Base-by-base conservation (phyloP, 441 rosid species). In the Gossypium trilobum region DNA sequence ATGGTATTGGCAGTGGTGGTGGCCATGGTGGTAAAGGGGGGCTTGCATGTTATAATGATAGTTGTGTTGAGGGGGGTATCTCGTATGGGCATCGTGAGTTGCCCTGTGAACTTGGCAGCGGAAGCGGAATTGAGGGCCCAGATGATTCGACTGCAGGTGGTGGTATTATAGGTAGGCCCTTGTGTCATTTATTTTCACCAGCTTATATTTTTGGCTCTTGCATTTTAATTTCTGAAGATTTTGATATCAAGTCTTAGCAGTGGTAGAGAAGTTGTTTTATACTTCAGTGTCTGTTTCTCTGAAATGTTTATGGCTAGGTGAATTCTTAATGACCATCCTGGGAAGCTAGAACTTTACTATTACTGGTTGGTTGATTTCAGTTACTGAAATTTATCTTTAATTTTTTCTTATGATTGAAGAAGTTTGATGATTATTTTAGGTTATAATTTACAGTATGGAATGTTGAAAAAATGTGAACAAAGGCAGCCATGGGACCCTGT, bases 1-100 rank as follows among this genome's bases (percentile, higher is more conserved):
- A 85, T 82, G 96, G 97, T 71, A 71, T 87, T 74, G 92, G 98
- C 60, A 90, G 98, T 82, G 99, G 98, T 73, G 99, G 89, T 57
- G 99, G 99, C 76, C 98, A 96, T 88, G 98, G 99, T 78, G 99
- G 98, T 77, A 83, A 76, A 81, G 99, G 99, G 44, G 99, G 99
- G 48, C 63, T 65, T 75, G 97, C 85, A 73, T 96, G 94, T 82
- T 87, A 83, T 77, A 84, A 86, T 70, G 76, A 25, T 79, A 84
- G 71, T 66, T 92, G 89, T 54, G 74, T 87, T 59, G 86, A 75
- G 22, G 99, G 99, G 72, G 99, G 99, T 67, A 79, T 77, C 72
- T 79, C 92, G 23, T 93, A 96, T 86, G 99, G 99, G 75, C 81
- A 84, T 82, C 83, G 82, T 42, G 87, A 90, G 78, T 82, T 93